These are phyloP conservation scores for Solanum corneliomulleri DNA, from an alignment of 257 asterid species.

Conservation along the genomic window DNA sequence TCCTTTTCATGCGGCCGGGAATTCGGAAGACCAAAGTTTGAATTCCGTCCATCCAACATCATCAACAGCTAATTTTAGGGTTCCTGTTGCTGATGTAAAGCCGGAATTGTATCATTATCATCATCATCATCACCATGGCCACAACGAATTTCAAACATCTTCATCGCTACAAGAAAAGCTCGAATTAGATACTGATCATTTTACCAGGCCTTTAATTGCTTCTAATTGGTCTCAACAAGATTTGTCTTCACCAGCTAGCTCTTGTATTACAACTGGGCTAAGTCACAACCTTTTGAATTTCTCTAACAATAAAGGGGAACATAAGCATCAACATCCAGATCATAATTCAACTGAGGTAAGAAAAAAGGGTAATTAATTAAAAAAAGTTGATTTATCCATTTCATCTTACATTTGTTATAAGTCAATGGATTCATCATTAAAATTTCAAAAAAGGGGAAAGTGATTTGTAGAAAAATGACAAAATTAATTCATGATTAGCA, in stretches of 20 bases:
- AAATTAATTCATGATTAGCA: background rate
- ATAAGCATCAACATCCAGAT: constrained; percentile 36
- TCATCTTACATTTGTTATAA: background rate
- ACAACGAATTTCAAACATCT: background rate
- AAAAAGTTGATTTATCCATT: background rate
- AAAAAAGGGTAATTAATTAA: background rate
- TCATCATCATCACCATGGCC: background rate
- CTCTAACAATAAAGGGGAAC: constrained; percentile 18
- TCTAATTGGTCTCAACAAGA: constrained; percentile 27
- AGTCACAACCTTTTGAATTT: constrained; percentile 44
- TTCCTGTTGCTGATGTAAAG: constrained; percentile 40
- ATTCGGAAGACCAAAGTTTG: constrained; percentile 53
- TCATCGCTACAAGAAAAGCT: background rate
- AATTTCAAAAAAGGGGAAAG: background rate
- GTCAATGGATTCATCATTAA: background rate
- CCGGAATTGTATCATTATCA: constrained; percentile 15
- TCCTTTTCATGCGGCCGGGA: constrained; percentile 38
- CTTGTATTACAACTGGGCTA: constrained; percentile 41
- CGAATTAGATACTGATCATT: background rate
- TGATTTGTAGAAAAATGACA: background rate
- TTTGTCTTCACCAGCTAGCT: constrained; percentile 39
- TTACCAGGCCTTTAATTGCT: constrained; percentile 2
- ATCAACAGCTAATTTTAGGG: constrained; percentile 18
- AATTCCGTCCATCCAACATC: constrained; percentile 5
- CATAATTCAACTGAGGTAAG: constrained; percentile 52